Conservation (phyloP, 75 land plant species). For the Gnetum montanum region DNA sequence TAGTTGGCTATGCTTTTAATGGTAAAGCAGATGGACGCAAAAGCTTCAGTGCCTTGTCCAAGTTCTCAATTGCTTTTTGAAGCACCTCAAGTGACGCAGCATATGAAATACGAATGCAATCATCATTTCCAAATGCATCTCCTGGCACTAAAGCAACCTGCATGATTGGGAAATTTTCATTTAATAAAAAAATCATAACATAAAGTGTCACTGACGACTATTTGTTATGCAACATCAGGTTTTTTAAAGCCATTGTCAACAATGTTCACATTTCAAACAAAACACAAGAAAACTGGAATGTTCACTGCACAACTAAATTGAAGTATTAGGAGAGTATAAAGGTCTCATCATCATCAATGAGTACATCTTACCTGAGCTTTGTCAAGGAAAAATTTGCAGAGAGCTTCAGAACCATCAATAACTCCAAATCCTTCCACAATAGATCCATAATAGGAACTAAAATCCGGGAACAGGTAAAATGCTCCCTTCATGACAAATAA, state of each 20-base stretch:
- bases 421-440: slow-evolving; percentile 80
- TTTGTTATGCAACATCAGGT: no score
- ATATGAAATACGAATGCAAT: slow-evolving; percentile 86
- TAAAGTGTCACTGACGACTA: no score
- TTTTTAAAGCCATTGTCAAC: neutral
- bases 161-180: slow-evolving; percentile 1
- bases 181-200: neutral
- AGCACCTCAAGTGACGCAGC: slow-evolving; percentile 76
- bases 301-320: no score
- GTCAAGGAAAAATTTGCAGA: slow-evolving; percentile 77
- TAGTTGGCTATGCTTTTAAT: slow-evolving; percentile 4
- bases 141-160: slow-evolving; percentile 98
- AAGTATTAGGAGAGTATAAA: no score
- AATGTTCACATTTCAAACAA: neutral
- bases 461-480: slow-evolving; percentile 88
- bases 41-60: slow-evolving; percentile 47
- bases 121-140: slow-evolving; percentile 87
- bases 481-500: slow-evolving; percentile 65
- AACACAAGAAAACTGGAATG: no score
- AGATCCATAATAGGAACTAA: slow-evolving; percentile 81
- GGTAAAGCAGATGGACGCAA: slow-evolving; percentile 41
- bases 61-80: slow-evolving; percentile 57
- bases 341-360: neutral
- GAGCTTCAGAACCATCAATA: slow-evolving; percentile 69
- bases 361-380: slow-evolving; percentile 56